Base-by-base conservation (phyloP, 192 early-diverging fungal genomes). In the Coemansia sp. region DNA sequence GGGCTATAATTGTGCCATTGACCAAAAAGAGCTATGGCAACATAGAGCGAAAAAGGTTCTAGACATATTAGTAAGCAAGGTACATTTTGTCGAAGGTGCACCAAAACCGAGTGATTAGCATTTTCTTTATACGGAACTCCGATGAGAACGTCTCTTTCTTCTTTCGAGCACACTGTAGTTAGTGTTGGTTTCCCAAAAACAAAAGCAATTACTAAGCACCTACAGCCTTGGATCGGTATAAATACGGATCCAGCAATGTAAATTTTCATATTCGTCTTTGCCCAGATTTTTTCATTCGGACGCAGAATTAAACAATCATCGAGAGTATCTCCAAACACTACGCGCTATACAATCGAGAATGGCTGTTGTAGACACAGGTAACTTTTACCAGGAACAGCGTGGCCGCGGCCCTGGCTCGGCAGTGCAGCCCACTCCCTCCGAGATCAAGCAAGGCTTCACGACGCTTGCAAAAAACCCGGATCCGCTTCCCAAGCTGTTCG, bases 401-500 rank as follows among this genome's bases (percentile, higher is more conserved):
- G 70, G 64, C 29, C 66, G 35, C 6, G 62, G 63, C 4, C 73
- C 79, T 3, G 79, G 79, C 41, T 42, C 74, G 32, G 64, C 70
- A 7, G 57, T 81, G 1, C 63, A 71, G 50, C 70, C 79, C n/a
- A 73, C 74, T 13, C 59, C 63, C 11, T 67, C 70, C 0, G 74
- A 73, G 22, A 58, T 76, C 64, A 70, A 65, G 52, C 67, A 76
- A 19, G 79, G 74, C 15, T 81, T 70, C 29, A 45, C 74, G 1
- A 34, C 43, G 17, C 19, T 35, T 23, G 34, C 11, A 56, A 67
- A 35, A 34, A 63, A 56, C 20, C 67, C 64, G 3, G 43, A 10
- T 61, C 70, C 63, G 4, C 48, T 73, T 22, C 82, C 77, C 55
- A 74, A 75, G 45, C 79, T 93, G 9, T 93, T 90, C 73, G 73